Conservation (phyloP, 768 basidiomycete genomes). For the Gymnopilus dilepis region DNA sequence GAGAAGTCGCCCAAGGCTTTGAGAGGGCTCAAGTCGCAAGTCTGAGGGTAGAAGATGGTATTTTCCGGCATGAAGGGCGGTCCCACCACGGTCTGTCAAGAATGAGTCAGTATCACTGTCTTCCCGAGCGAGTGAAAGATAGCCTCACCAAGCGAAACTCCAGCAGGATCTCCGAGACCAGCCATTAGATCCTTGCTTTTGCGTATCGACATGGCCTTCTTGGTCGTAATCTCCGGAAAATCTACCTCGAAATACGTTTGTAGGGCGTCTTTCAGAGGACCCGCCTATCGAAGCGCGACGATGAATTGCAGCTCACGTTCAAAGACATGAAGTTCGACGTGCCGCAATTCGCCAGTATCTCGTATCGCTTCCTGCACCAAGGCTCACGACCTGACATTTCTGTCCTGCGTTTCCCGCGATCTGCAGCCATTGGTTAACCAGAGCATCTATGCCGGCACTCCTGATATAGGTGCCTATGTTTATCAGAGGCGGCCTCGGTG, state of each 20-base stretch:
- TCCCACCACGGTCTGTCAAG: constrained; percentile 63
- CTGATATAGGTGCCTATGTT: constrained; percentile 94
- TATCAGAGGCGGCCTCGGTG: constrained; percentile 84
- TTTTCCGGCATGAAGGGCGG: constrained; percentile 53
- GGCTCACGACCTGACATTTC: constrained; percentile 85
- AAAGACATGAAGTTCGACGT: constrained; percentile 40
- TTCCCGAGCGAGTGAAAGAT: neutral
- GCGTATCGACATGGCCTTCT: constrained; percentile 82
- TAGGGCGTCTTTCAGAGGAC: constrained; percentile 53
- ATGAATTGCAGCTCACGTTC: constrained; percentile 19
- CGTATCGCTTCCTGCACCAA: constrained; percentile 96
- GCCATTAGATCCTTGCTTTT: constrained; percentile 64
- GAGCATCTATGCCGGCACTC: constrained; percentile 76
- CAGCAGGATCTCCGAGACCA: constrained; percentile 51
- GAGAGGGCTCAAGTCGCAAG: constrained; percentile 63
- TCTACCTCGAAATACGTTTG: constrained; percentile 86
- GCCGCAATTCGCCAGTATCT: constrained; percentile 92
- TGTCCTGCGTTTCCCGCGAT: constrained; percentile 46
- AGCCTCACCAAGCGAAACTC: constrained; percentile 50
- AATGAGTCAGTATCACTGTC: constrained; percentile 8
- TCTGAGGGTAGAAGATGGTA: constrained; percentile 83
- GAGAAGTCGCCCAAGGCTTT: constrained; percentile 45
- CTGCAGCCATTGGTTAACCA: constrained; percentile 71
- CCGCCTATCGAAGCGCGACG: constrained; percentile 52
- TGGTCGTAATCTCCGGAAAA: constrained; percentile 82